Evolutionary conservation across 345 rosid species (phyloP).

Genomic region (Citrus mangshanensis): DNA sequence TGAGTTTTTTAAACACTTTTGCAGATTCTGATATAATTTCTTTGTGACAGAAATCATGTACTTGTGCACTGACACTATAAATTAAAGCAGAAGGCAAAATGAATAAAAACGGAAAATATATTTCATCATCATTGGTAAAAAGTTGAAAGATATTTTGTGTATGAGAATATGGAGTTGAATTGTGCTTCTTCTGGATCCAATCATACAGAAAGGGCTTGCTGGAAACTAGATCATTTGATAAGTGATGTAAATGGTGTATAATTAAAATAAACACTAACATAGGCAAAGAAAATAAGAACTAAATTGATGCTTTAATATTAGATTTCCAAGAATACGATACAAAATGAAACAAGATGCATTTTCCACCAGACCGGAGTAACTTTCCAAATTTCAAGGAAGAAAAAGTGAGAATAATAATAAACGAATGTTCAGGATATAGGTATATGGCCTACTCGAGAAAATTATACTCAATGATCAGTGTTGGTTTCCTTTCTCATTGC

Average conservation of each 20-base stretch:
- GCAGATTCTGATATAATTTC: no score
- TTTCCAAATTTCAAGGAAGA: not conserved
- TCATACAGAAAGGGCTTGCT: not conserved
- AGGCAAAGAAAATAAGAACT: not conserved
- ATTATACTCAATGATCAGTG: not conserved
- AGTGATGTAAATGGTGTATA: not conserved
- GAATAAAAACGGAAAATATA: no score
- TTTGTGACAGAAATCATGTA: no score
- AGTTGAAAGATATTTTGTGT: fast-evolving
- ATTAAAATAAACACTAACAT: not conserved
- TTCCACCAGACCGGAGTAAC: not conserved
- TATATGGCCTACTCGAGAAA: not conserved
- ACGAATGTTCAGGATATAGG: not conserved
- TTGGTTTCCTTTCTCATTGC: not conserved
- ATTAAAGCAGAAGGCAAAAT: no score
- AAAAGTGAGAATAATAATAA: not conserved
- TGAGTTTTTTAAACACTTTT: no score
- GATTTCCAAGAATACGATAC: not conserved
- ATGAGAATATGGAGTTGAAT: not conserved
- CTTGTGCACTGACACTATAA: no score
- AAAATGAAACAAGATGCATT: constrained; percentile 10
- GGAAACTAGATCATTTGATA: not conserved
- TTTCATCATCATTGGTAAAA: no score
- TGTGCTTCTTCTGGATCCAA: not conserved
- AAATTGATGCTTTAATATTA: not conserved